Conservation (phyloP, 2,329 filamentous ascomycete species). For the Colletotrichum abscissum region DNA sequence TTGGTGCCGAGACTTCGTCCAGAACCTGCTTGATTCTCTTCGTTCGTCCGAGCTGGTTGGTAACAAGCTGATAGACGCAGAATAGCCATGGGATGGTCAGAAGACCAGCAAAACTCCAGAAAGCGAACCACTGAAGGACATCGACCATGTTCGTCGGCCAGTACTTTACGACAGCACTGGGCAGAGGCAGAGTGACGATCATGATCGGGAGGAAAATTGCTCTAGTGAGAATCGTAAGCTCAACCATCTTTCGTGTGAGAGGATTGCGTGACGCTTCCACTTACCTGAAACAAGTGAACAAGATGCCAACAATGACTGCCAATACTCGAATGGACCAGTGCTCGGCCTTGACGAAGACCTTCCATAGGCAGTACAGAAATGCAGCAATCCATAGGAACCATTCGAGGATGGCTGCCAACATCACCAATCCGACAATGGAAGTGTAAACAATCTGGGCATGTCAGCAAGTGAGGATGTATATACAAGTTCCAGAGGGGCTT, state of each 20-base stretch:
- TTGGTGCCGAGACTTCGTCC: slow-evolving; percentile 87
- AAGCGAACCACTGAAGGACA: slow-evolving; percentile 92
- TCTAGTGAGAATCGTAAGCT: slow-evolving; percentile 48
- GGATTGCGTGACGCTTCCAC: background rate
- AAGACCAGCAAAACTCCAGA: slow-evolving; percentile 89
- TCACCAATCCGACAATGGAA: slow-evolving; percentile 80
- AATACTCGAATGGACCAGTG: slow-evolving; percentile 85
- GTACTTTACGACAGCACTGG: slow-evolving; percentile 74
- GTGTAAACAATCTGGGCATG: slow-evolving; percentile 82
- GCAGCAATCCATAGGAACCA: slow-evolving; percentile 97
- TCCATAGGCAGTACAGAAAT: slow-evolving; percentile 90
- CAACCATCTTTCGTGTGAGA: background rate
- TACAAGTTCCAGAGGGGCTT: slow-evolving; percentile 32
- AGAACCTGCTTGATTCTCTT: slow-evolving; percentile 86
- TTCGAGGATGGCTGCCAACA: slow-evolving; percentile 87
- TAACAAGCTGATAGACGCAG: slow-evolving; percentile 91
- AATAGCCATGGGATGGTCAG: slow-evolving; percentile 92
- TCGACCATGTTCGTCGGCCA: slow-evolving; percentile 78
- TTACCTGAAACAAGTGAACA: slow-evolving; percentile 61
- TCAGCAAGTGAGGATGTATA: slow-evolving; percentile 33
- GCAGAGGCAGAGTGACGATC: slow-evolving; percentile 90
- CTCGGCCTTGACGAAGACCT: slow-evolving; percentile 90
- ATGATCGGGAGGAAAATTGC: slow-evolving; percentile 92
- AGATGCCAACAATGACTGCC: slow-evolving; percentile 77
- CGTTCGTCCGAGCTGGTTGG: slow-evolving; percentile 83